These are phyloP conservation scores for Elaeagnus macrophylla DNA, from an alignment of 306 rosid genomes.

Conservation along the genomic window DNA sequence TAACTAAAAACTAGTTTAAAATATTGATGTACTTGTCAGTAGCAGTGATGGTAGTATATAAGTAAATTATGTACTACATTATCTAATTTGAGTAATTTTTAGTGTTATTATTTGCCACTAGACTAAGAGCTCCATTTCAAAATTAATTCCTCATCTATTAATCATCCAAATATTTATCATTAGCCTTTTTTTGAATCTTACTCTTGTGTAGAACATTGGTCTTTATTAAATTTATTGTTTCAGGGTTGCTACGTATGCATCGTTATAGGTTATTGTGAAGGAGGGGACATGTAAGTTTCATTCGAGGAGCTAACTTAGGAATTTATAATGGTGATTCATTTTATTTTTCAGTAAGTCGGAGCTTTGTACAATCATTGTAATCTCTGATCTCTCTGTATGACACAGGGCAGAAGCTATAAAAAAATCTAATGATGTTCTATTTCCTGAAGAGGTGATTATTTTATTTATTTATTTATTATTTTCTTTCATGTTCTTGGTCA, in stretches of 20 bases:
- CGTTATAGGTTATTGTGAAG: constrained; percentile 86
- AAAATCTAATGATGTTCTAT: constrained; percentile 63
- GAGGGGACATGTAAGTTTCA: constrained; percentile 85
- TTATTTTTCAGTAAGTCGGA: constrained; percentile 18
- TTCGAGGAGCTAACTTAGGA: background rate
- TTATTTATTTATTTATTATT: background rate
- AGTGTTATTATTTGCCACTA: too few species aligned
- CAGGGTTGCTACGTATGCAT: constrained; percentile 99
- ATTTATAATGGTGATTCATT: background rate
- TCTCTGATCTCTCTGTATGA: constrained; percentile 17
- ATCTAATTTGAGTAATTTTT: too few species aligned
- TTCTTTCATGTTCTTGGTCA: background rate
- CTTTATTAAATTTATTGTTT: constrained; percentile 17
- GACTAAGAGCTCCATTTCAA: too few species aligned
- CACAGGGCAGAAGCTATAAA: constrained; percentile 92
- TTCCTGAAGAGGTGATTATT: constrained; percentile 72
- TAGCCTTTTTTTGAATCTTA: constrained; percentile 6
- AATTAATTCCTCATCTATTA: too few species aligned
- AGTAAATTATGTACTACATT: too few species aligned
- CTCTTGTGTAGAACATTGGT: constrained; percentile 15
- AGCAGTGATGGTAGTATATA: too few species aligned
- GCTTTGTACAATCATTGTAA: constrained; percentile 18
- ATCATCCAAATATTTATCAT: too few species aligned
- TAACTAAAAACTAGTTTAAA: too few species aligned
- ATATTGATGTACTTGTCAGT: too few species aligned